A percentile compares a stretch with the other conserved stretches of the same genome.
These are phyloP conservation scores for Roridomyces roridus DNA, from an alignment of 768 basidiomycete genomes.

Conservation along the genomic window DNA sequence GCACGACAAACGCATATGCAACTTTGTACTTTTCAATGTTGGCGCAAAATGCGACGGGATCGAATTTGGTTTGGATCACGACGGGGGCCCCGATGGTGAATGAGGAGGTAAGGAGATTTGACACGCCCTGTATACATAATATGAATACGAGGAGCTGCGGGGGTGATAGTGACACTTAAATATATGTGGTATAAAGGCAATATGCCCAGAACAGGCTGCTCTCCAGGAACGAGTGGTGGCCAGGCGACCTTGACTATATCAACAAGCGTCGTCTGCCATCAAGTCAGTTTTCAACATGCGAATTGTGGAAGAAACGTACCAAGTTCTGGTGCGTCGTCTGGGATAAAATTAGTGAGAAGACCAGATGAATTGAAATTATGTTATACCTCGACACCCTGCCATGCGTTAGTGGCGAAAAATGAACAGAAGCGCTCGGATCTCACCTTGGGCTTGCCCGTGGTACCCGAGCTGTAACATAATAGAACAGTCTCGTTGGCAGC, in stretches of 20 bases:
- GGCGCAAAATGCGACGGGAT: constrained; percentile 55
- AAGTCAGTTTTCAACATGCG: no score
- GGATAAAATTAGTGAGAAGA: background rate
- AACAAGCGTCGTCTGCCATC: constrained; percentile 41
- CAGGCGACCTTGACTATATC: constrained; percentile 44
- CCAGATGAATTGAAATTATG: background rate
- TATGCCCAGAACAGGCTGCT: constrained; percentile 54
- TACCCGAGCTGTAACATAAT: constrained; percentile 48
- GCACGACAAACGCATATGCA: constrained; percentile 56
- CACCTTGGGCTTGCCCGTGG: constrained; percentile 67
- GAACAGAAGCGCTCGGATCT: constrained; percentile 5
- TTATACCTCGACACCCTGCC: constrained; percentile 21
- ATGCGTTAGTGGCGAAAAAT: background rate
- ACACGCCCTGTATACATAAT: background rate
- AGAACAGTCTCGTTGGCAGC: constrained; percentile 30
- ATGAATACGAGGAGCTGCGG: constrained; percentile 36
- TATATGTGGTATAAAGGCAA: constrained; percentile 47
- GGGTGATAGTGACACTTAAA: constrained; percentile 15
- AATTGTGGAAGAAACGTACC: no score
- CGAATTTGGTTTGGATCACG: constrained; percentile 59
- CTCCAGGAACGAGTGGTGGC: constrained; percentile 31
- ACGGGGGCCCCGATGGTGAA: constrained; percentile 44
- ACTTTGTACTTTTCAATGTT: constrained; percentile 60
- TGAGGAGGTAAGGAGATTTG: constrained; percentile 32
- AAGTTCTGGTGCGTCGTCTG: constrained; percentile 61